These are phyloP conservation scores for Colletotrichum navitas DNA, from an alignment of 2,329 filamentous ascomycete genomes.

Conservation along the genomic window DNA sequence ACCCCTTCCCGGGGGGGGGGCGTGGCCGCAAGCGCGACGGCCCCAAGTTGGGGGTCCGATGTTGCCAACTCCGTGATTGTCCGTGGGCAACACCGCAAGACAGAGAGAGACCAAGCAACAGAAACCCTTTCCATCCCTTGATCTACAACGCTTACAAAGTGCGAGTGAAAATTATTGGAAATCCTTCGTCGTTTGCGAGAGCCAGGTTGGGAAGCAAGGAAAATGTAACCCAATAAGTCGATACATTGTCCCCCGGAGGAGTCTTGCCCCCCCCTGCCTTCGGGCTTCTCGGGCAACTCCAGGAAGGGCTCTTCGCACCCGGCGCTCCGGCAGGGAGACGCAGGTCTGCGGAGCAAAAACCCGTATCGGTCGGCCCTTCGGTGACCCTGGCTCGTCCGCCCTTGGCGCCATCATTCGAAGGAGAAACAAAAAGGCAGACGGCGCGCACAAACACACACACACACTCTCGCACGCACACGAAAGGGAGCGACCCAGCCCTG, in stretches of 20 bases:
- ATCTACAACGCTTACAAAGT: conserved; percentile 7
- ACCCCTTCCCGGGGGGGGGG: neutral
- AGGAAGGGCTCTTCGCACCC: conserved; percentile 6
- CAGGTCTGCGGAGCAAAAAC: neutral
- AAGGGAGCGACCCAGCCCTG: conserved; percentile 16
- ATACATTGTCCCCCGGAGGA: conserved; percentile 4
- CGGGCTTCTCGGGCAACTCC: conserved; percentile 30
- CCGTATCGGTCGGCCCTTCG: conserved; percentile 16
- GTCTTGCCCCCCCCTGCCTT: neutral
- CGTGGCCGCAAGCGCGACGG: conserved; percentile 29
- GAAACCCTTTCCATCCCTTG: conserved; percentile 14
- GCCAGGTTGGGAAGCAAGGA: neutral
- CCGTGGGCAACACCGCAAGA: conserved; percentile 29
- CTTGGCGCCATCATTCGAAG: neutral
- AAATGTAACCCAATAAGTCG: neutral
- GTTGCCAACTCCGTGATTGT: conserved; percentile 39
- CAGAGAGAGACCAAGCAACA: conserved; percentile 7
- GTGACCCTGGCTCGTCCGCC: conserved; percentile 6
- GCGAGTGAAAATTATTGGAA: neutral
- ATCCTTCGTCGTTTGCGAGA: neutral
- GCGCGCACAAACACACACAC: neutral
- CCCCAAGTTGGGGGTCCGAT: conserved; percentile 41
- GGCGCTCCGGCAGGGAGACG: conserved; percentile 19
- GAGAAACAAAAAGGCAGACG: neutral
- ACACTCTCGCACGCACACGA: neutral